Evolutionary conservation across 2,329 filamentous ascomycete species (phyloP), one percentile per base, ranked within the genome.

Genomic region (Orbilia quercus): DNA sequence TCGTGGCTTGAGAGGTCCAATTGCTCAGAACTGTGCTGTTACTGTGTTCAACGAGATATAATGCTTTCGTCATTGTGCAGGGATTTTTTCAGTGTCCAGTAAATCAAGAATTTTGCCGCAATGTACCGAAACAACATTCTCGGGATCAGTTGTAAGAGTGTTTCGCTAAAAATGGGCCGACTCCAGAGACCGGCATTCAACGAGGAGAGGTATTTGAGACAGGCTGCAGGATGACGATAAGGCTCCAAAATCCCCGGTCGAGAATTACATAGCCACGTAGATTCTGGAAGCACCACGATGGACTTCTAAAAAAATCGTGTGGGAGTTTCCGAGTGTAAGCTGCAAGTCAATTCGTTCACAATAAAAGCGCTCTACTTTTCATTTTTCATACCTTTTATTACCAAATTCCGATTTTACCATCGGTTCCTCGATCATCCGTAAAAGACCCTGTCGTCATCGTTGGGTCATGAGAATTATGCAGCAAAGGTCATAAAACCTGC

Each of bases 61-160:
- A 18, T n/a, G 23, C 28, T 42, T 73, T 62, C 67, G 67, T 73
- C 67, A 73, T 73, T 47, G 12, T 73, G 67, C 67, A 73, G 67
- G 59, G 67, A 22, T 28, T 42, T 38, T 22, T 44, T 47, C 28
- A 58, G 57, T 47, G 54, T 25, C 55, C 40, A 66, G 60, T 38
- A 73, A 73, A 73, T 73, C 69, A 73, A 42, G 69, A 73, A 66
- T 73, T 73, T 51, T 54, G 47, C 69, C 50, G 69, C 55, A 34
- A 73, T 50, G 55, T 72, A 72, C 69, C 69, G 69, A 73, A 73
- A 65, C 60, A 60, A 40, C 36, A 42, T 47, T 40, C 54, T 31
- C 44, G 40, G n/a, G 34, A n/a, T 31, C 42, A 14, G 22, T 62
- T 23, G 7, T 44, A 34, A 31, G 14, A 47, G 25, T 50, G 60